These are phyloP conservation scores for Dactylellina cionopaga DNA, from an alignment of 2,329 filamentous ascomycete species.

Conservation along the genomic window DNA sequence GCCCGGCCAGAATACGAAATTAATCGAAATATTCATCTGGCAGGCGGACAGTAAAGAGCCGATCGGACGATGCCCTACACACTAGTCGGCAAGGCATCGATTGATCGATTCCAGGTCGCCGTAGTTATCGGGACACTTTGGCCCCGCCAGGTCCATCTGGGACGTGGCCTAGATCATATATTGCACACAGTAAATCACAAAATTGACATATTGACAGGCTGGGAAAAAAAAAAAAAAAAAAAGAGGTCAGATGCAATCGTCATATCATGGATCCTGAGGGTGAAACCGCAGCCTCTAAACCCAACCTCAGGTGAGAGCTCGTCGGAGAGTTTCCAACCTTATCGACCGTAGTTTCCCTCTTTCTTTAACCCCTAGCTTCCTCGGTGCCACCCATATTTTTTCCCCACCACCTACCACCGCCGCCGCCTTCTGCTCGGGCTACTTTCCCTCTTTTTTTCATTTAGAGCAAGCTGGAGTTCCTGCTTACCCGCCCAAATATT, in stretches of 20 bases:
- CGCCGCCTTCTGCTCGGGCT: not conserved
- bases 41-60: not conserved
- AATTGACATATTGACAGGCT: conserved; percentile 20
- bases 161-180: conserved; percentile 12
- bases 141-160: conserved; percentile 5
- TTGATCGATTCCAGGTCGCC: too few species aligned
- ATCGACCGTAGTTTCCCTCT: conserved; percentile 21
- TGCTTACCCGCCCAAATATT: conserved; percentile 20
- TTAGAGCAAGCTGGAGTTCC: too few species aligned
- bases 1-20: not conserved
- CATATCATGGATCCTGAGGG: too few species aligned
- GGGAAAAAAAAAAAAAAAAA: not conserved
- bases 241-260: too few species aligned
- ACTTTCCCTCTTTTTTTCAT: too few species aligned
- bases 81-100: conserved; percentile 10
- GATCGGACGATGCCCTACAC: conserved; percentile 13
- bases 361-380: conserved; percentile 20
- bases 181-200: not conserved
- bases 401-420: conserved; percentile 1
- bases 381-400: conserved; percentile 27
- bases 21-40: not conserved
- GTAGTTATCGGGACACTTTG: conserved; percentile 32
- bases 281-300: not conserved
- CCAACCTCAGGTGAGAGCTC: conserved; percentile 30
- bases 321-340: conserved; percentile 38